phyloP scores from a whole-genome alignment of 768 basidiomycete species.

The Sarcomyxa edulis region DNA sequence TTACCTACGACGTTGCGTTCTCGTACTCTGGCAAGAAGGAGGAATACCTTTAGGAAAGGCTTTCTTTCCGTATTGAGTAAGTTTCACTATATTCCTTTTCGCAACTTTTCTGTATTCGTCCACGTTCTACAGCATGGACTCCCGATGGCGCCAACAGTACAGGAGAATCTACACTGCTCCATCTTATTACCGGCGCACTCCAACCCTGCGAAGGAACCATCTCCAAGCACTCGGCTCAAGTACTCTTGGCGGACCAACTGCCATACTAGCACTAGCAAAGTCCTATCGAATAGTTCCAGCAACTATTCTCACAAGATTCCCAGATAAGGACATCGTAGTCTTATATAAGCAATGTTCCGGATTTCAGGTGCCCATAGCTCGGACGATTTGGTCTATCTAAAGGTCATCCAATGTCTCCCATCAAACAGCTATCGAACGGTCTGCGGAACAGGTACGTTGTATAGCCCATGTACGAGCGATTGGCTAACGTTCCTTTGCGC shows the following conservation, averaged over 20 bases:
- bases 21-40: slow-evolving; percentile 87
- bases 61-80: slow-evolving; percentile 98
- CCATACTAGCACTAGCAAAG: slow-evolving; percentile 88
- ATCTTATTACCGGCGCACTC: slow-evolving; percentile 81
- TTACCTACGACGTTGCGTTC: slow-evolving; percentile 97
- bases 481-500: slow-evolving; percentile 9
- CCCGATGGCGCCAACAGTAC: slow-evolving; percentile 92
- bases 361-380: slow-evolving; percentile 93
- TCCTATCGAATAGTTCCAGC: slow-evolving; percentile 93
- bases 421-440: slow-evolving; percentile 93
- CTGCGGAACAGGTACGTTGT: slow-evolving; percentile 80
- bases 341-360: too few species aligned
- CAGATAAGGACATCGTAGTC: slow-evolving; percentile 87
- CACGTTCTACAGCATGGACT: slow-evolving; percentile 81
- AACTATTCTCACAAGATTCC: slow-evolving; percentile 72
- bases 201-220: slow-evolving; percentile 83
- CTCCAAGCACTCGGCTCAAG: slow-evolving; percentile 88
- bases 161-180: slow-evolving; percentile 88
- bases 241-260: slow-evolving; percentile 98
- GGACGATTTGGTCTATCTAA: slow-evolving; percentile 96
- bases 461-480: too few species aligned
- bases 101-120: not conserved
- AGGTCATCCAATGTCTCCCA: slow-evolving; percentile 88
- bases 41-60: slow-evolving; percentile 82
- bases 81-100: slow-evolving; percentile 11